Conservation (phyloP, 768 basidiomycete species). For the Termitomyces sp. region DNA sequence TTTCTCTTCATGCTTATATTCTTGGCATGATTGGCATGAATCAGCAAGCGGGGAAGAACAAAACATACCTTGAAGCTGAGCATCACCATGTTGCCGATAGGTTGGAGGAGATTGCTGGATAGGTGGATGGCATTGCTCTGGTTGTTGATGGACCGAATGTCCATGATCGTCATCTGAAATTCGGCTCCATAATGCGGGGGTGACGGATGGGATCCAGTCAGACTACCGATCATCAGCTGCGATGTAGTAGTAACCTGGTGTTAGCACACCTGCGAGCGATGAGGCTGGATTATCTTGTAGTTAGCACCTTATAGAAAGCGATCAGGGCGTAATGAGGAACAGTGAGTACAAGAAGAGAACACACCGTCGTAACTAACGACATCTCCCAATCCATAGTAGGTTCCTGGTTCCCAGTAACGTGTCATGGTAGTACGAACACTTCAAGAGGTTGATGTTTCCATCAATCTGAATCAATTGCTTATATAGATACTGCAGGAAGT, state of each 20-base stretch:
- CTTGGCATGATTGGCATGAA: conserved; percentile 3
- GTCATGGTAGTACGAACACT: conserved; percentile 2
- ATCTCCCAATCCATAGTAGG: conserved; percentile 17
- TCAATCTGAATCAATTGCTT: not conserved
- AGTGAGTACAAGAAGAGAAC: conserved; percentile 1
- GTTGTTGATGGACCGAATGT: conserved; percentile 22
- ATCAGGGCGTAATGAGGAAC: not conserved
- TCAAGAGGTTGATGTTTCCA: not conserved
- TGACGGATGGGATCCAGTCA: conserved; percentile 63
- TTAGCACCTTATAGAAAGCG: conserved; percentile 33
- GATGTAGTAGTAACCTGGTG: not conserved
- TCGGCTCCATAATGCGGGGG: conserved; percentile 68
- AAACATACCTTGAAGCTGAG: conserved; percentile 12
- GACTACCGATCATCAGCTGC: conserved; percentile 29
- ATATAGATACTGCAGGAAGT: not conserved
- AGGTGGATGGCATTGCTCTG: conserved; percentile 23
- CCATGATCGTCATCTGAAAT: conserved; percentile 27
- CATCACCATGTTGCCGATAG: conserved; percentile 16
- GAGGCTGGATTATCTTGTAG: conserved; percentile 73
- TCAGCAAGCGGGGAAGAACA: conserved; percentile 1
- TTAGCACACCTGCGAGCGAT: conserved; percentile 57
- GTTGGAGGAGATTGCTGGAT: conserved; percentile 24
- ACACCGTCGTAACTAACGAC: conserved; percentile 56
- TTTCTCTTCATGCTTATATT: conserved; percentile 7
- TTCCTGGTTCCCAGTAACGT: conserved; percentile 10